A percentile compares a stretch with the other conserved stretches of the same genome.
Evolutionary conservation across 805 yeast genomes (phyloP).

Genomic region (Candida schatavii): DNA sequence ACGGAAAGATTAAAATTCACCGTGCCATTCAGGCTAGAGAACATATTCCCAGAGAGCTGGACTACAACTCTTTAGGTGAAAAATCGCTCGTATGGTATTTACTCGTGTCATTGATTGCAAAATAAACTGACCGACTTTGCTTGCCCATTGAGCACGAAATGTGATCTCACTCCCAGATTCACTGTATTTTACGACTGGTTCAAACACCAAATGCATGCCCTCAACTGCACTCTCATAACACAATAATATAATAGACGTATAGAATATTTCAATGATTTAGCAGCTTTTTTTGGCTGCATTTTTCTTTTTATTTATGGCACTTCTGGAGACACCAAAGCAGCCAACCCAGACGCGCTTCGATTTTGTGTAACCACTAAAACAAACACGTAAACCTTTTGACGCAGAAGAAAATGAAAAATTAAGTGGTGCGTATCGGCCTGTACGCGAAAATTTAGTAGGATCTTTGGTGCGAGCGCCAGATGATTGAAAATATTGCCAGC

Average conservation of each 20-base stretch:
- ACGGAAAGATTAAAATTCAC: conserved; percentile 21
- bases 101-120: conserved; percentile 9
- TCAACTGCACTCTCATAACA: too few relatives aligned
- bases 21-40: conserved; percentile 3
- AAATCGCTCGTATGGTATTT: conserved; percentile 15
- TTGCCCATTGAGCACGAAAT: too few relatives aligned
- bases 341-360: not conserved
- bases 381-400: conserved; percentile 5
- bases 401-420: not conserved
- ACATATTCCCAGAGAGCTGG: not conserved
- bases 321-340: too few relatives aligned
- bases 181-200: too few relatives aligned
- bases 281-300: too few relatives aligned
- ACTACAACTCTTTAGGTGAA: not conserved
- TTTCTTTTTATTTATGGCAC: too few relatives aligned
- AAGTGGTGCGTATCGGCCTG: conserved; percentile 4
- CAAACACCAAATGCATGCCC: too few relatives aligned
- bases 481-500: not conserved
- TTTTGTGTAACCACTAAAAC: conserved; percentile 3
- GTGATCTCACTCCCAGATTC: too few relatives aligned
- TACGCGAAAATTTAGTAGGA: conserved; percentile 5
- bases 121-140: too few relatives aligned
- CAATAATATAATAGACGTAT: too few relatives aligned
- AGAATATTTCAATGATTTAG: too few relatives aligned
- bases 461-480: not conserved